Percentiles rank a stretch among this genome's conserved stretches.
Evolutionary conservation across 1,284 basidiomycete species (phyloP).

Genomic region (Hypsizygus ulmarius): DNA sequence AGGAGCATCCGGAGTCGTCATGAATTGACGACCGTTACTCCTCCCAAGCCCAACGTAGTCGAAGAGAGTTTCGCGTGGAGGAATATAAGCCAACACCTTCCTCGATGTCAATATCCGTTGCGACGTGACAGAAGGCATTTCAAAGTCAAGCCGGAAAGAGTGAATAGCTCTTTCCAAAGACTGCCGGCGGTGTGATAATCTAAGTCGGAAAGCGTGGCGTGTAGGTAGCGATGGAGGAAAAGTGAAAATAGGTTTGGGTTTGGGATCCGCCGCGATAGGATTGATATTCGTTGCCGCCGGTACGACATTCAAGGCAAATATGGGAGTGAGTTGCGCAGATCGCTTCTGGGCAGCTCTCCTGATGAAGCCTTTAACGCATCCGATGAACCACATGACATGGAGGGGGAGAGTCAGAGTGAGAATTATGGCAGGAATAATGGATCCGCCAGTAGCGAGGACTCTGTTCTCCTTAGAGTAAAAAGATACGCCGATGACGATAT

Average conservation of each 20-base stretch:
- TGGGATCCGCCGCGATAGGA: neutral
- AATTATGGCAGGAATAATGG: slow-evolving; percentile 39
- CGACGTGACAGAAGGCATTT: slow-evolving; percentile 1
- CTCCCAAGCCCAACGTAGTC: slow-evolving; percentile 20
- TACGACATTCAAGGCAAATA: slow-evolving; percentile 11
- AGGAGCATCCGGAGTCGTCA: neutral
- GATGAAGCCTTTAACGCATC: slow-evolving; percentile 50
- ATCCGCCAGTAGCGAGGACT: slow-evolving; percentile 25
- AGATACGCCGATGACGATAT: slow-evolving; percentile 40
- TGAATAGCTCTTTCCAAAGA: slow-evolving; percentile 10
- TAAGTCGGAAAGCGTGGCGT: neutral
- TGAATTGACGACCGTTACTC: neutral
- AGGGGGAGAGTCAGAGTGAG: slow-evolving; percentile 46
- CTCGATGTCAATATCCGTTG: slow-evolving; percentile 4
- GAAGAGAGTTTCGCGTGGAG: slow-evolving; percentile 16
- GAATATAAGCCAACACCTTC: slow-evolving; percentile 11
- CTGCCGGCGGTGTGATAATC: slow-evolving; percentile 12
- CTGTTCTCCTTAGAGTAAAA: slow-evolving; percentile 35
- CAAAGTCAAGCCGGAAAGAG: slow-evolving; percentile 12
- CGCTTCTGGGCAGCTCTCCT: slow-evolving; percentile 28
- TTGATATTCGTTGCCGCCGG: neutral
- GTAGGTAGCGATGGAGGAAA: neutral
- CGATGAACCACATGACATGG: slow-evolving; percentile 54
- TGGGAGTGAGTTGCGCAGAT: neutral
- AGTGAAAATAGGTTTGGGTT: neutral